Evolutionary conservation across 106 monocot genomes (phyloP), one percentile per base, ranked within the genome.

Genomic region (Dioscorea dumetorum): DNA sequence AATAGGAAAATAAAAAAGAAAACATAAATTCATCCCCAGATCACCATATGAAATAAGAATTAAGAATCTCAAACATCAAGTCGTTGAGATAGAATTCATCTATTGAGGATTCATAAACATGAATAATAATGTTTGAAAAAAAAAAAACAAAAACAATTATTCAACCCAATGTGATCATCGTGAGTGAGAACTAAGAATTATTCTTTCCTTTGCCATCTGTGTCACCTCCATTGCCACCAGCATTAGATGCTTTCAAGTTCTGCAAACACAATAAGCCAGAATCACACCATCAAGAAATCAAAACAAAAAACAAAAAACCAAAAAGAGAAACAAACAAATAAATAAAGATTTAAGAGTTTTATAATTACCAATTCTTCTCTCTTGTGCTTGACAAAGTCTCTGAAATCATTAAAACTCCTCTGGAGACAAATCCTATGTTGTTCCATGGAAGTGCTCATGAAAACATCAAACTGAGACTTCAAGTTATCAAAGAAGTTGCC

Each of bases 341-440:
- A 2, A 5, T 16, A 8, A 15, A 51, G 12, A 17, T 51, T 51
- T 17, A 51, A 41, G 41, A 41, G 13, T 48, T 13, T 4, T 50
- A 52, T 28, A 28, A 28, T 54, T 56, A 52, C 67, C 24, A 22
- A 48, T 33, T 35, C 22, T 17, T 64, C 14, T 51, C 28, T 68
- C 54, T 68, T 68, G 0, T 15, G 12, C 53, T 49, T 68, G 19
- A 64, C 21, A 48, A 8, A 41, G 17, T 53, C 67, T 3, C 24
- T 16, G 5, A 68, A 20, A 1, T 49, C 54, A 1, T 2, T 16
- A 15, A 16, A 48, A 31, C n/a, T 68, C 67, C 54, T 68, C 67
- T 68, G 53, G 32, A 68, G 67, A 53, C 67, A 68, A 23, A 68
- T 68, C 53, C 54, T 68, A 53, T 68, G 67, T 22, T 68, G 67